These are phyloP conservation scores for Tylopilus sp. DNA, from an alignment of 768 basidiomycete genomes.

Conservation along the genomic window DNA sequence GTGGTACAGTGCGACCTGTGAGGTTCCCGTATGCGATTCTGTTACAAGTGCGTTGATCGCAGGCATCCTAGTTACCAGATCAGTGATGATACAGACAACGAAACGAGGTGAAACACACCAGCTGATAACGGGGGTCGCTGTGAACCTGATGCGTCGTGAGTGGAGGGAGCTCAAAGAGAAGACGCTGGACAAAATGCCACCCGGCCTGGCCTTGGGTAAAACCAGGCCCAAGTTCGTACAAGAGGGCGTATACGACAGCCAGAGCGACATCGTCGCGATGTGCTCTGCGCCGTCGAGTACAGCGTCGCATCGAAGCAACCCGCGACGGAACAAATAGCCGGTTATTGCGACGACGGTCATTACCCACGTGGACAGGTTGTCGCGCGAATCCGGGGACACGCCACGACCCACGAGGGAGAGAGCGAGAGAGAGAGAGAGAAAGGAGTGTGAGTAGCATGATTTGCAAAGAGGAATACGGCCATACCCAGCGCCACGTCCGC, in stretches of 20 bases:
- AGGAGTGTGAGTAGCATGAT: too few species aligned
- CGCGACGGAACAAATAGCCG: slow-evolving; percentile 11
- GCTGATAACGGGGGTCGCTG: slow-evolving; percentile 13
- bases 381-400: neutral
- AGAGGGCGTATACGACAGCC: slow-evolving; percentile 11
- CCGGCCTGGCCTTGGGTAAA: slow-evolving; percentile 10
- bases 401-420: neutral
- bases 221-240: slow-evolving; percentile 16
- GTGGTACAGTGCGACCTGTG: slow-evolving; percentile 5
- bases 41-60: slow-evolving; percentile 9
- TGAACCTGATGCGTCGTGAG: neutral
- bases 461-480: too few species aligned
- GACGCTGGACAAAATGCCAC: slow-evolving; percentile 11
- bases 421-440: too few species aligned
- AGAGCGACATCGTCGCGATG: slow-evolving; percentile 15
- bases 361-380: slow-evolving; percentile 11
- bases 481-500: slow-evolving; percentile 17
- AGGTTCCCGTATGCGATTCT: slow-evolving; percentile 7
- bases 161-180: slow-evolving; percentile 9
- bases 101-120: slow-evolving; percentile 10
- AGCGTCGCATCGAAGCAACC: slow-evolving; percentile 6
- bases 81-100: neutral
- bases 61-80: slow-evolving; percentile 10
- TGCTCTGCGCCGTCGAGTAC: slow-evolving; percentile 5
- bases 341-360: slow-evolving; percentile 17